Base-by-base conservation (phyloP, 1,284 basidiomycete species). In the Hymenochaete sp. region DNA sequence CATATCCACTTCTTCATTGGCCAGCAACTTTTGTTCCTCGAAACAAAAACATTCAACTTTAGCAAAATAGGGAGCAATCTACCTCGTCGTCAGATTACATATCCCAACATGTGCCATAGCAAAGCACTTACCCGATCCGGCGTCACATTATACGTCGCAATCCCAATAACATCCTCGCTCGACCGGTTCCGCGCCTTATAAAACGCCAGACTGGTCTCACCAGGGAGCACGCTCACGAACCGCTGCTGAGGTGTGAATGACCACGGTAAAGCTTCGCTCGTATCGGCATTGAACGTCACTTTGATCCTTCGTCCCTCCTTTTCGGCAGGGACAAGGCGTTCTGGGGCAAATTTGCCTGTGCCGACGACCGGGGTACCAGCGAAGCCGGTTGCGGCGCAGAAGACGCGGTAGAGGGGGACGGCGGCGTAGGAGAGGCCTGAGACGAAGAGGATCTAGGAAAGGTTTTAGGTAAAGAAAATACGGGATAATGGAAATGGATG, bases 21-120 rank as follows among this genome's bases (percentile, higher is more conserved):
- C 93, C 18, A 97, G 70, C 14, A 99, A 76, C 57, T 85, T 89
- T 65, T 99, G 96, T 62, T 98, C 96, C 63, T 99, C 96, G 56
- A 98, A 98, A 66, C 96, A 99, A 71, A 99, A 99, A 57, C 96
- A 99, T 64, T 99, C 96, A 6, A 98, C 93, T 68, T 99, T 99
- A 47, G 93, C 91, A 61, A 99, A 99, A 64, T 98, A 98, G 0
- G 95, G 93, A 4, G 96, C 96, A 55, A 98, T 79, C 91, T 97
- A 59, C 25, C 22, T 27, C 22, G 11, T 31, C 14, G 14, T 9
- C 14, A 10, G 28, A 31, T 26, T 27, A 18, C 38, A 7, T n/a
- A 10, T 25, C 14, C 9, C 38, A 42, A 36, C n/a, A 33, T 26
- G 27, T 39, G 7, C 4, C 13, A n/a, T 16, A 24, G 14, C 4